phyloP scores from a whole-genome alignment of 176 grass and related monocot genomes.

The Poa annua region DNA sequence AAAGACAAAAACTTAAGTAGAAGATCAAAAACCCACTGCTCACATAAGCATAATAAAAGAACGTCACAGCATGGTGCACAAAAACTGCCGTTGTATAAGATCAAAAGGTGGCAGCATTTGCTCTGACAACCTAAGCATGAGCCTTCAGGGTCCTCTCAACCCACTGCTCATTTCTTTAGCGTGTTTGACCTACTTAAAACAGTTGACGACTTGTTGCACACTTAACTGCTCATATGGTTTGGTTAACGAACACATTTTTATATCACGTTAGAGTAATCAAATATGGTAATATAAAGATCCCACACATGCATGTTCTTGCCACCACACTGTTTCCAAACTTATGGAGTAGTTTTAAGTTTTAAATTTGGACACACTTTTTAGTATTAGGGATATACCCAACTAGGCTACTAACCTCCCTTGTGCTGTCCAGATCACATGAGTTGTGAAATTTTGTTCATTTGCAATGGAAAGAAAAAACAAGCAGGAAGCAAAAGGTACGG shows the following conservation, averaged over 20 bases:
- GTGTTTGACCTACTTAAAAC: slow-evolving; percentile 40
- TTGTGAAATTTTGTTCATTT: slow-evolving; percentile 20
- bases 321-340: neutral
- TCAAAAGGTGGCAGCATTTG: neutral
- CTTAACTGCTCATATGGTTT: slow-evolving; percentile 26
- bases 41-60: neutral
- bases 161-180: slow-evolving; percentile 35
- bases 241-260: neutral
- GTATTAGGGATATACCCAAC: neutral
- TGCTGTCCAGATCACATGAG: slow-evolving; percentile 43
- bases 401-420: neutral
- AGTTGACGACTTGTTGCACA: slow-evolving; percentile 15
- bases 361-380: slow-evolving; percentile 7
- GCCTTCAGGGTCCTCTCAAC: slow-evolving; percentile 26
- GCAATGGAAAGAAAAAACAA: neutral
- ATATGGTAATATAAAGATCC: neutral
- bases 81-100: neutral
- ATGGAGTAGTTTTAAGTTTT: neutral
- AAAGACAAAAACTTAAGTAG: too few relatives aligned
- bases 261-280: neutral
- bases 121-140: slow-evolving; percentile 46
- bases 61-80: neutral
- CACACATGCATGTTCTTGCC: slow-evolving; percentile 24
- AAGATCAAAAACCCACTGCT: too few relatives aligned
- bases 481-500: slow-evolving; percentile 7